Conservation (phyloP, 2,329 filamentous ascomycete genomes). For the Cyanodermella asteris region DNA sequence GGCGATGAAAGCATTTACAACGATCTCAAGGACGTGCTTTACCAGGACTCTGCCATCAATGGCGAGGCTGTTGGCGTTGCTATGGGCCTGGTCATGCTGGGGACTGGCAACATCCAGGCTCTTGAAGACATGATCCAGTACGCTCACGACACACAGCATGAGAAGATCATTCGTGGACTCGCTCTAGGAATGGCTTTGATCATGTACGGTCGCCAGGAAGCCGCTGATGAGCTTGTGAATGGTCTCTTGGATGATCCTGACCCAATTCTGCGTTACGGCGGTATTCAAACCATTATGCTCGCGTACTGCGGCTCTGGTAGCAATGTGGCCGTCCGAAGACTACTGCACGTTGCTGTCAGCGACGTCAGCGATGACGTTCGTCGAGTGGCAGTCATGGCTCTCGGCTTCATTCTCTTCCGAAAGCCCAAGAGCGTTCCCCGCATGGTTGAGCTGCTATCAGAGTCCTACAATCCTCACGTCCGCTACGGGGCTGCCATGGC, state of each 20-base stretch:
- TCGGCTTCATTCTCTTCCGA: slow-evolving; percentile 95
- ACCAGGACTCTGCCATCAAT: slow-evolving; percentile 85
- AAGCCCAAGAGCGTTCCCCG: slow-evolving; percentile 93
- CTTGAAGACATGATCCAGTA: slow-evolving; percentile 96
- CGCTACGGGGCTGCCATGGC: slow-evolving; percentile 97
- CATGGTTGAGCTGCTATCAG: slow-evolving; percentile 94
- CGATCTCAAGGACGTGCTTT: slow-evolving; percentile 70
- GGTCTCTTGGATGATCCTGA: slow-evolving; percentile 84
- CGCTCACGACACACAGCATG: slow-evolving; percentile 91
- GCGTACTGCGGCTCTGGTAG: slow-evolving; percentile 94
- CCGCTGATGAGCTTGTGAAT: slow-evolving; percentile 83
- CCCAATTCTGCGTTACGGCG: slow-evolving; percentile 80
- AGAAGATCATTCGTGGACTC: slow-evolving; percentile 93
- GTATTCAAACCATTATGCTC: slow-evolving; percentile 95
- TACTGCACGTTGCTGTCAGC: slow-evolving; percentile 88
- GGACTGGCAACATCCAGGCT: slow-evolving; percentile 85
- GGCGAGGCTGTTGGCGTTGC: slow-evolving; percentile 88
- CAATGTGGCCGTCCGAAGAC: slow-evolving; percentile 93
- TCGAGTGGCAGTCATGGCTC: slow-evolving; percentile 85
- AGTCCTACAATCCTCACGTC: slow-evolving; percentile 97
- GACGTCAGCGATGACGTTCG: slow-evolving; percentile 97
- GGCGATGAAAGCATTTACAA: slow-evolving; percentile 81
- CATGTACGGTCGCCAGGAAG: slow-evolving; percentile 92
- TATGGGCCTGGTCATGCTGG: slow-evolving; percentile 96
- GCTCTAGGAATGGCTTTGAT: slow-evolving; percentile 94